A percentile compares a stretch with the other conserved stretches of the same genome.
Conservation (phyloP, 441 rosid species). For the Gossypium lobatum region DNA sequence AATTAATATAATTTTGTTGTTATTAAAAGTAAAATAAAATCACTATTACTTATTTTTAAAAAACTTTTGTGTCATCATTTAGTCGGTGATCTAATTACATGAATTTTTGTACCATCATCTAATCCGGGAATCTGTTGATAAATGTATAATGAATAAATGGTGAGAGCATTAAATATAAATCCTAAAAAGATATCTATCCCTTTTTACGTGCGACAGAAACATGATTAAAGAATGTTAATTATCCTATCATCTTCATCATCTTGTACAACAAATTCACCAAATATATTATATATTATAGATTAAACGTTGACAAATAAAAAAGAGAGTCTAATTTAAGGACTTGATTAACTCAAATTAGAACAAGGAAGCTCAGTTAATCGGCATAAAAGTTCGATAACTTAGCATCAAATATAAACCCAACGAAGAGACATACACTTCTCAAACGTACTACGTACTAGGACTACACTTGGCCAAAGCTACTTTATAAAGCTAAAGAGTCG, state of each 20-base stretch:
- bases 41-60: too few relatives aligned
- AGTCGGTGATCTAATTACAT: too few relatives aligned
- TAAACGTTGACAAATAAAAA: background rate
- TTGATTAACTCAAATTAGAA: background rate
- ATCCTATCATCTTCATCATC: background rate
- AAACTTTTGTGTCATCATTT: too few relatives aligned
- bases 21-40: too few relatives aligned
- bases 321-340: background rate
- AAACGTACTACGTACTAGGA: background rate
- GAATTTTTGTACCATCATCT: too few relatives aligned
- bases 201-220: too few relatives aligned
- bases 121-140: too few relatives aligned
- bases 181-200: too few relatives aligned
- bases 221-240: background rate
- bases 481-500: background rate
- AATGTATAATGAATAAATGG: too few relatives aligned
- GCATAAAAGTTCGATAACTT: background rate
- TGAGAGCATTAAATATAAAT: too few relatives aligned
- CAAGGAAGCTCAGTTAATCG: background rate
- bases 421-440: background rate
- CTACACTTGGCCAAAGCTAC: background rate
- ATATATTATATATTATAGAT: background rate
- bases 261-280: background rate
- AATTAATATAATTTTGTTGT: too few relatives aligned
- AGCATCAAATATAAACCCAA: background rate